Evolutionary conservation across 208 protist genomes (phyloP), one percentile per base, ranked within the genome.

Genomic region (Wallacemonas sp.): DNA sequence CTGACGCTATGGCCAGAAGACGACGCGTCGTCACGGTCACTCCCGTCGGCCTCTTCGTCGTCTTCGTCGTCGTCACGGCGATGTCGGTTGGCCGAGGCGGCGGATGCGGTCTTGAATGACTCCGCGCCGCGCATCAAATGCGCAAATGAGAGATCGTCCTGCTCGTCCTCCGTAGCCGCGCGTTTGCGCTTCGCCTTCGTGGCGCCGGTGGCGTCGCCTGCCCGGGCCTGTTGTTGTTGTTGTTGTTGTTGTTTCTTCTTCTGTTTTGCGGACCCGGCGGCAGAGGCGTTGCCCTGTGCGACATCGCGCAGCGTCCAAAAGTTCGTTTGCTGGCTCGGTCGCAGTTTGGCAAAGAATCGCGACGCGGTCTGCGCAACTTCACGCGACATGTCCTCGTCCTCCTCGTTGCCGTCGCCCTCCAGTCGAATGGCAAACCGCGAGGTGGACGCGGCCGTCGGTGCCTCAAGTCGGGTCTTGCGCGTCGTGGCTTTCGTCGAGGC

Each of bases 221-320:
- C n/a, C n/a, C n/a, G n/a, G n/a, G n/a, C n/a, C n/a, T n/a, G n/a
- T n/a, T n/a, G n/a, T n/a, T n/a, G n/a, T n/a, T n/a, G n/a, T n/a
- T n/a, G n/a, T n/a, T n/a, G n/a, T n/a, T n/a, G n/a, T n/a, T n/a
- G n/a, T 42, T 62, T 71, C 69, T 68, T 76, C 41, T 18, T 42
- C 16, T 33, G 16, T 23, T 70, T 66, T 29, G 50, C 42, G n/a
- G n/a, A n/a, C n/a, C n/a, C n/a, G n/a, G n/a, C n/a, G n/a, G n/a
- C n/a, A n/a, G n/a, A n/a, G n/a, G n/a, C n/a, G n/a, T n/a, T 85
- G 16, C 87, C 87, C 25, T 82, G 77, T 11, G 87, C 87, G 25
- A 87, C 82, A 26, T 79, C 67, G 28, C 87, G 81, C 33, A 87
- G 52, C 2, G 67, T 67, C 87, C 87, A 94, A 68, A 94, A 89